Percentiles rank a stretch among this genome's conserved stretches.
Evolutionary conservation across 768 basidiomycete genomes (phyloP).

Genomic region (Heimioporus sp.): DNA sequence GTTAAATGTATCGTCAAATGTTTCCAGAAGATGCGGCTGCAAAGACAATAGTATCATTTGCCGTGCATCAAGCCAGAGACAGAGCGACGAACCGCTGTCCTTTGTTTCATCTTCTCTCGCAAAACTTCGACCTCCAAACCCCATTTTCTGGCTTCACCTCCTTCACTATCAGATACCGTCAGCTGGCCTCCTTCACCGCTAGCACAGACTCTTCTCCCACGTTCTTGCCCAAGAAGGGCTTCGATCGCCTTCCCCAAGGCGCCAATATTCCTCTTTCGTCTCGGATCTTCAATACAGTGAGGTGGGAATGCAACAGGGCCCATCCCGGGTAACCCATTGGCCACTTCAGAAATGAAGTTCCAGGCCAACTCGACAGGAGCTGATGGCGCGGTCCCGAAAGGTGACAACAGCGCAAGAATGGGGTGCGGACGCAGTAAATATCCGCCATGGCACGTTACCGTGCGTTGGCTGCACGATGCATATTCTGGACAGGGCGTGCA

Average conservation of each 20-base stretch:
- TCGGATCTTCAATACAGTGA: conserved; percentile 75
- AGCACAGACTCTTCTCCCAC: conserved; percentile 63
- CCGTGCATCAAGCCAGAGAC: conserved; percentile 5
- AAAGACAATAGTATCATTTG: conserved; percentile 19
- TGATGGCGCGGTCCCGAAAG: conserved; percentile 38
- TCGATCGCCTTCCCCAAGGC: conserved; percentile 73
- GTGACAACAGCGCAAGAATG: conserved; percentile 44
- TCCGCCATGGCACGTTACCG: conserved; percentile 64
- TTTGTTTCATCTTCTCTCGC: conserved; percentile 54
- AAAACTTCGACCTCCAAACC: conserved; percentile 63
- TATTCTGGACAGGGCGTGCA: conserved; percentile 77
- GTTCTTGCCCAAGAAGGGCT: conserved; percentile 55
- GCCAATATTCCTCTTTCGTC: conserved; percentile 70
- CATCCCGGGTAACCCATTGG: conserved; percentile 72
- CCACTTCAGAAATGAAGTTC: conserved; percentile 43
- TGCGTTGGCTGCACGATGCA: conserved; percentile 56
- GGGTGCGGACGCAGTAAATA: conserved; percentile 65
- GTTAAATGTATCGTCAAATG: conserved; percentile 72
- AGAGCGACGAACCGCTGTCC: conserved; percentile 47
- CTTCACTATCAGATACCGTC: conserved; percentile 43
- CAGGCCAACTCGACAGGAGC: conserved; percentile 41
- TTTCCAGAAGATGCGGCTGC: conserved; percentile 54
- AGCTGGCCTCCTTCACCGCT: conserved; percentile 38
- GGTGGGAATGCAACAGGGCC: conserved; percentile 79
- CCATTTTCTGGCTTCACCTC: conserved; percentile 75